A percentile compares a stretch with the other conserved stretches of the same genome.
Evolutionary conservation across 768 basidiomycete genomes (phyloP).

Genomic region (Boletus reticulatus): DNA sequence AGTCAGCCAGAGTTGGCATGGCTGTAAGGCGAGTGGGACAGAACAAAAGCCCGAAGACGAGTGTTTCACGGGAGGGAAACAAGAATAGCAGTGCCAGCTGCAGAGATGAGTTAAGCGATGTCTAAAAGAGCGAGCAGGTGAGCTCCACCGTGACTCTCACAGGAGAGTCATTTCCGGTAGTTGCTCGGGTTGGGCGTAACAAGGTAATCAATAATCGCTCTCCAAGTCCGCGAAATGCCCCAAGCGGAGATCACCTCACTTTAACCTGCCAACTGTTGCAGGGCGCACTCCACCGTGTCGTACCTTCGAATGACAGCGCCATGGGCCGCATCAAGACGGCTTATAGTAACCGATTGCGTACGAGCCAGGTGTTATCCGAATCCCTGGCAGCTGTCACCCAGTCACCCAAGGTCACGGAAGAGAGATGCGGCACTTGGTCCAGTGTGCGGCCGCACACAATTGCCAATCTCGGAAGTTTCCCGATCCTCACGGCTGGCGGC

Average conservation of each 20-base stretch:
- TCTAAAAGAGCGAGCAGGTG: neutral
- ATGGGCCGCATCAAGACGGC: neutral
- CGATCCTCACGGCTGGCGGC: neutral
- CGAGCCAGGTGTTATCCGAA: no score
- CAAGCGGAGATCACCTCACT: neutral
- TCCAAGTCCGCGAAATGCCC: neutral
- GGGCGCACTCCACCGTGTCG: constrained; percentile 1
- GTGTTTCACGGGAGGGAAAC: no score
- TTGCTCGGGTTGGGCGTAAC: no score
- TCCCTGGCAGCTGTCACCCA: no score
- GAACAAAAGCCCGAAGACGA: no score
- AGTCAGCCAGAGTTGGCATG: constrained; percentile 18
- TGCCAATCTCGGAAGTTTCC: neutral
- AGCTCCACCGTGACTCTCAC: neutral
- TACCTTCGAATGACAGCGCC: no score
- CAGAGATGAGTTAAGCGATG: neutral
- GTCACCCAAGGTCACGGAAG: no score
- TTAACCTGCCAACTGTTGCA: constrained; percentile 2
- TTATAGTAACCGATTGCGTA: no score
- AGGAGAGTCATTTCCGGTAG: constrained; percentile 3
- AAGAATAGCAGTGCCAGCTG: no score
- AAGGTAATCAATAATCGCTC: no score
- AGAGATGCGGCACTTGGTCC: no score
- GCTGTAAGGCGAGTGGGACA: neutral
- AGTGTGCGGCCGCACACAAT: neutral